phyloP scores from a whole-genome alignment of 257 asterid genomes.

The Plectranthus barbatus region DNA sequence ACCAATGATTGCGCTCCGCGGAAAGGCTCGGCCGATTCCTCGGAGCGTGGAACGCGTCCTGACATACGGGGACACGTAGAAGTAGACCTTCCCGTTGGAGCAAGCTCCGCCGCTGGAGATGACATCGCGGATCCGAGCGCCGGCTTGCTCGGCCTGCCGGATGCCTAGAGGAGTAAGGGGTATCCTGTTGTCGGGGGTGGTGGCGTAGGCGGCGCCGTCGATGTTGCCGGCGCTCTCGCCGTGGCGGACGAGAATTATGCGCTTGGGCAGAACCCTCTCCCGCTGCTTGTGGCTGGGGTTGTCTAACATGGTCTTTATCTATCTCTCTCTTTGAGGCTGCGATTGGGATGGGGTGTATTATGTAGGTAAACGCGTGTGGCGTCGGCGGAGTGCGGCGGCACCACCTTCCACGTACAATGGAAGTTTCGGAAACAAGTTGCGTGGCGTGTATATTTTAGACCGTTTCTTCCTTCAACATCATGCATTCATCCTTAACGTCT shows the following conservation, averaged over 20 bases:
- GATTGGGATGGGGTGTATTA: not conserved
- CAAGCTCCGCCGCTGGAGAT: conserved; percentile 42
- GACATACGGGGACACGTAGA: conserved; percentile 76
- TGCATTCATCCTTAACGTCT: no score
- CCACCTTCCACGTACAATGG: not conserved
- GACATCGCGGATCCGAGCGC: conserved; percentile 41
- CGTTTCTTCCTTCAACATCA: no score
- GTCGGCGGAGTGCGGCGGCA: not conserved
- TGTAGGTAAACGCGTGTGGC: not conserved
- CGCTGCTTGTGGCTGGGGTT: conserved; percentile 16
- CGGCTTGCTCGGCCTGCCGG: conserved; percentile 58
- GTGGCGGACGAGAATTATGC: conserved; percentile 83
- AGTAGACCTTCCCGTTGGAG: conserved; percentile 61
- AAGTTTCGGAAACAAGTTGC: no score
- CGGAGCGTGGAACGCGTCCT: conserved; percentile 81
- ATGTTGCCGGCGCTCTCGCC: conserved; percentile 87
- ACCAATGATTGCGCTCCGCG: conserved; percentile 52
- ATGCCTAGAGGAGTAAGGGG: conserved; percentile 58
- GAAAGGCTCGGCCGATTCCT: conserved; percentile 70
- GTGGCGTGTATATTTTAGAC: no score
- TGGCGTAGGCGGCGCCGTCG: conserved; percentile 53
- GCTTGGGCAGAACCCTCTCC: conserved; percentile 50
- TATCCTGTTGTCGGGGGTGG: conserved; percentile 75
- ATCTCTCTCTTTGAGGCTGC: not conserved
- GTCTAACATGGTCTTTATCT: conserved; percentile 7